Evolutionary conservation across 2,329 filamentous ascomycete species (phyloP).

Genomic region (Pseudogymnoascus sp.): DNA sequence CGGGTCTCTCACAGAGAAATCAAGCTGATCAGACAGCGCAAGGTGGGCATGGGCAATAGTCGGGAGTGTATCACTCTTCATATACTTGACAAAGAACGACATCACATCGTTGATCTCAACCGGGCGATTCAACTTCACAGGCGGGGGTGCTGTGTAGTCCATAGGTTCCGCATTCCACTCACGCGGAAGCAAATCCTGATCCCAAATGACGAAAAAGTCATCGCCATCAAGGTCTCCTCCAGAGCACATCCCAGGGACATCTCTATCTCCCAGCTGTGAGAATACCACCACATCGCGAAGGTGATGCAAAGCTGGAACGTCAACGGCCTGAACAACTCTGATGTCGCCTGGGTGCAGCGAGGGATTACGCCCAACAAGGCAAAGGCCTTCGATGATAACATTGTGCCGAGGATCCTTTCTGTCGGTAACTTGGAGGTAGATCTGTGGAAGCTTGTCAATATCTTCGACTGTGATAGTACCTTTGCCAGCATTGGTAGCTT

Average conservation of each 20-base stretch:
- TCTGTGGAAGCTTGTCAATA: slow-evolving; percentile 62
- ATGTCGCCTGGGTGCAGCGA: slow-evolving; percentile 91
- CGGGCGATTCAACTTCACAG: slow-evolving; percentile 49
- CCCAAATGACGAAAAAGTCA: slow-evolving; percentile 94
- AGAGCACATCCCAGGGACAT: slow-evolving; percentile 89
- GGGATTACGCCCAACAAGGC: slow-evolving; percentile 83
- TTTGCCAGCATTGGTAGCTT: slow-evolving; percentile 37
- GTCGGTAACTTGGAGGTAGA: slow-evolving; percentile 77
- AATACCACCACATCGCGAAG: slow-evolving; percentile 83
- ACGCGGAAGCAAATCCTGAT: slow-evolving; percentile 62
- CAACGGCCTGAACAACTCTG: slow-evolving; percentile 76
- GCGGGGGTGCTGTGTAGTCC: slow-evolving; percentile 60
- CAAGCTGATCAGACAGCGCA: slow-evolving; percentile 61
- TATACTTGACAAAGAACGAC: slow-evolving; percentile 83
- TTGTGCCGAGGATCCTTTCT: slow-evolving; percentile 44
- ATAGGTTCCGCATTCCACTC: slow-evolving; percentile 71
- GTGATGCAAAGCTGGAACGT: slow-evolving; percentile 66
- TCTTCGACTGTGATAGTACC: slow-evolving; percentile 33
- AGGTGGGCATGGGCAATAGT: slow-evolving; percentile 78
- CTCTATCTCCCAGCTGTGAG: slow-evolving; percentile 73
- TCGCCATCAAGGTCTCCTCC: slow-evolving; percentile 94
- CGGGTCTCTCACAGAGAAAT: slow-evolving; percentile 55
- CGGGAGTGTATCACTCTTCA: slow-evolving; percentile 81
- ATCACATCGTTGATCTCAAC: slow-evolving; percentile 70
- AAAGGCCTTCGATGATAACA: slow-evolving; percentile 66